Evolutionary conservation across 495 filamentous ascomycete genomes (phyloP).

Genomic region (Staphylotrichum tortipilum): DNA sequence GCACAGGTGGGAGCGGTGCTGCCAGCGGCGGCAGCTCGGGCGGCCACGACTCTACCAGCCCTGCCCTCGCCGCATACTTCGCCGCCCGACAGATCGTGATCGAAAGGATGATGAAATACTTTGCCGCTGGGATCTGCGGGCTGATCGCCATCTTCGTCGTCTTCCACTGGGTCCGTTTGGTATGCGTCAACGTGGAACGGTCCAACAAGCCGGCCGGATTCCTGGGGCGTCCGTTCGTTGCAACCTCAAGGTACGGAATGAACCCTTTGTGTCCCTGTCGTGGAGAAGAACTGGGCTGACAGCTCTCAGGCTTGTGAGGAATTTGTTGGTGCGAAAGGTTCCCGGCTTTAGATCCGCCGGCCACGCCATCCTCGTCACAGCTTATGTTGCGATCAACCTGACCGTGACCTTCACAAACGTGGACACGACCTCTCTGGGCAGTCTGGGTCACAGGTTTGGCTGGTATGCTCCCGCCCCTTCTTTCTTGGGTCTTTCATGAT

Average conservation of each 20-base stretch:
- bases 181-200: slow-evolving; percentile 17
- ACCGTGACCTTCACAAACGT: slow-evolving; percentile 41
- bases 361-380: slow-evolving; percentile 38
- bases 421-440: slow-evolving; percentile 22
- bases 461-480: slow-evolving; percentile 33
- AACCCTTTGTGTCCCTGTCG: neutral
- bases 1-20: too few relatives aligned
- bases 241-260: slow-evolving; percentile 20
- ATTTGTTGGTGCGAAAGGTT: slow-evolving; percentile 36
- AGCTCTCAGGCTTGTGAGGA: slow-evolving; percentile 26
- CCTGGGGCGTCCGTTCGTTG: slow-evolving; percentile 19
- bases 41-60: slow-evolving; percentile 7
- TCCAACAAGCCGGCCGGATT: slow-evolving; percentile 10
- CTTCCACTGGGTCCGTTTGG: slow-evolving; percentile 37
- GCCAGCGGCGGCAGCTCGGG: slow-evolving; percentile 3
- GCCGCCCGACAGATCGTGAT: slow-evolving; percentile 25
- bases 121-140: slow-evolving; percentile 36
- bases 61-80: slow-evolving; percentile 19
- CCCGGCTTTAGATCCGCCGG: slow-evolving; percentile 46
- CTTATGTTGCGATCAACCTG: slow-evolving; percentile 45
- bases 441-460: slow-evolving; percentile 36
- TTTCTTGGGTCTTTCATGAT: neutral
- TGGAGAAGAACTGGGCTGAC: slow-evolving; percentile 1
- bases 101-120: slow-evolving; percentile 29
- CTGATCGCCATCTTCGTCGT: slow-evolving; percentile 46